Evolutionary conservation across 805 yeast species (phyloP).

Genomic region (Vanderwaltozyma yarrowii): DNA sequence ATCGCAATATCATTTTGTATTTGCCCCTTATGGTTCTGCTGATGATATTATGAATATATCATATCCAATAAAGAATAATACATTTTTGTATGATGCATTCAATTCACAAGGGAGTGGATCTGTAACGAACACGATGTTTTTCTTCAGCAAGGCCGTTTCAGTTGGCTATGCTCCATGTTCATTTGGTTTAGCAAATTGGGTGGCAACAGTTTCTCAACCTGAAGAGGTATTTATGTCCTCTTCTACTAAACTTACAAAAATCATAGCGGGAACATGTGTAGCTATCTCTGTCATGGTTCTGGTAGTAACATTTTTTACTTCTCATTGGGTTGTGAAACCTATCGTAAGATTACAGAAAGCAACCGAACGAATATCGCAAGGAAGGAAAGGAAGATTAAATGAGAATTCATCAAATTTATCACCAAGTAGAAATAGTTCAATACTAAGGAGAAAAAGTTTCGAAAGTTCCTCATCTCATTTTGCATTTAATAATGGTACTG

Average conservation of each 20-base stretch:
- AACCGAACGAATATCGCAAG: constrained; percentile 47
- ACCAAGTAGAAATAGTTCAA: not conserved
- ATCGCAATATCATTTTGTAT: constrained; percentile 33
- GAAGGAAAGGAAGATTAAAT: constrained; percentile 28
- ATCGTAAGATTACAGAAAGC: constrained; percentile 71
- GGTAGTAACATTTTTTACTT: constrained; percentile 67
- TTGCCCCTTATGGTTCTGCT: constrained; percentile 29
- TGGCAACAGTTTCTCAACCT: constrained; percentile 60
- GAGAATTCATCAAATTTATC: not conserved
- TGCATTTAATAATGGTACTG: too few species aligned
- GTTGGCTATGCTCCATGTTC: constrained; percentile 45
- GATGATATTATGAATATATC: constrained; percentile 10
- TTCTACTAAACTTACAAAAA: constrained; percentile 46
- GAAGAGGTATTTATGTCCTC: constrained; percentile 53
- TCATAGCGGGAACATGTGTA: constrained; percentile 68
- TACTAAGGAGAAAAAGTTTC: not conserved
- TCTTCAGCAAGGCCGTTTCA: constrained; percentile 36
- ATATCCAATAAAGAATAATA: constrained; percentile 23
- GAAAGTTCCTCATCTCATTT: not conserved
- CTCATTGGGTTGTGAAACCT: constrained; percentile 78
- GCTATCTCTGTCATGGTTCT: constrained; percentile 70
- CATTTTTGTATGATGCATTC: constrained; percentile 31
- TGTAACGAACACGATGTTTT: constrained; percentile 29
- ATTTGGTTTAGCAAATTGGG: constrained; percentile 47
- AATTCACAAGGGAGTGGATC: constrained; percentile 34